Base-by-base conservation (phyloP, 1,284 basidiomycete genomes). In the Trametes sp. region DNA sequence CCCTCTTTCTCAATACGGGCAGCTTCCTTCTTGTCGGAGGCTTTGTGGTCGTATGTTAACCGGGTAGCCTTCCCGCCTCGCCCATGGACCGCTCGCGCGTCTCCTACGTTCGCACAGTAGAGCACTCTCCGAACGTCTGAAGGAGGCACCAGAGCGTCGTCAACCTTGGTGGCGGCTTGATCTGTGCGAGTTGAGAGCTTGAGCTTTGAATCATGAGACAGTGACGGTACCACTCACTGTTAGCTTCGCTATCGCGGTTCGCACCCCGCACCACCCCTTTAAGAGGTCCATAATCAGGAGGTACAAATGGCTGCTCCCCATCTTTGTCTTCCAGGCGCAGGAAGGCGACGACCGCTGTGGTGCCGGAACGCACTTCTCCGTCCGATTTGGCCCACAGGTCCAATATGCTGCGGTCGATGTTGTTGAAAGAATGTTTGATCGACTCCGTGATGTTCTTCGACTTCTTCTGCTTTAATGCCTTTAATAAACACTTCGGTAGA, bases 31-130 rank as follows among this genome's bases (percentile, higher is more conserved):
- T 91, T 91, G 76, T 99, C 98, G 1, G 93, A 92, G 35, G 97
- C 98, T 77, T 99, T 99, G 82, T 99, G 98, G 74, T 99, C 98
- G 76, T 99, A 99, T 13, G 97, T 99, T 74, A 99, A 80, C 38
- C 98, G 85, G 1, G 98, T 88, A 1, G 96, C 98, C 71, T 90
- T 92, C 16, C 97, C 98, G 9, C 84, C 88, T 35, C 97, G 92
- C 72, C 94, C 94, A n/a, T 97, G 81, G 9, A 98, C 95, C 2
- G 90, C 94, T 48, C 95, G 83, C 8, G 95, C 95, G 73, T 98
- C 95, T 14, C 98, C 98, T 0, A 95, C 98, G 74, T 99, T 99
- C 36, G 98, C 98, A 51, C 92, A 94, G 74, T 99, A 99, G 44
- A 99, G 80, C 16, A 98, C 94, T 42, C 95, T 87, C 60, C 88